A percentile compares a stretch with the other conserved stretches of the same genome.
phyloP scores from a whole-genome alignment of 768 basidiomycete species.

The Tulasnella sp. region DNA sequence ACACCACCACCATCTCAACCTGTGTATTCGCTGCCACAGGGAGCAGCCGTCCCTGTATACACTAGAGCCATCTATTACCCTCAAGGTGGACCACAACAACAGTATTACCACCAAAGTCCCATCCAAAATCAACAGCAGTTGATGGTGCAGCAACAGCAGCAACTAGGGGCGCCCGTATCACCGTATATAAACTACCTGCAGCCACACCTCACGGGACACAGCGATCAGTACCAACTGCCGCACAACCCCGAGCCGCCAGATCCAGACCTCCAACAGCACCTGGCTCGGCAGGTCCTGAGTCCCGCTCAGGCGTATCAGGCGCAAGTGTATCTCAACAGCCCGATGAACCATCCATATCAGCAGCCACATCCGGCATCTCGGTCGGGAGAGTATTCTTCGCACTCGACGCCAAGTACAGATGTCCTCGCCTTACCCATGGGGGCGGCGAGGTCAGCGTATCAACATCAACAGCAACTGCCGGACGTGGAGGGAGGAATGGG shows the following conservation, averaged over 20 bases:
- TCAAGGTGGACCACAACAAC: too few relatives aligned
- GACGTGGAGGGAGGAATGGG: constrained; percentile 1
- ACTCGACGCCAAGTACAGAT: constrained; percentile 1
- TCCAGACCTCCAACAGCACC: constrained; percentile 2
- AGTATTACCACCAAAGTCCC: too few relatives aligned
- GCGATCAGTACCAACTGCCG: not conserved
- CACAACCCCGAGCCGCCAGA: constrained; percentile 5
- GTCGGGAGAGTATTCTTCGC: constrained; percentile 1
- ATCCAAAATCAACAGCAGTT: not conserved
- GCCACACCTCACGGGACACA: not conserved
- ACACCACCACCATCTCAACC: not conserved
- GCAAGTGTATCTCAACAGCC: constrained; percentile 37
- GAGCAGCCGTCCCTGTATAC: constrained; percentile 1
- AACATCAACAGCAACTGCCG: constrained; percentile 7
- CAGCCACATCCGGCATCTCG: constrained; percentile 11
- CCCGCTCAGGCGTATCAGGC: constrained; percentile 76
- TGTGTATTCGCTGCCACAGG: constrained; percentile 3
- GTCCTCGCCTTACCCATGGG: not conserved
- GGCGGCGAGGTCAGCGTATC: not conserved
- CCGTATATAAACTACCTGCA: not conserved
- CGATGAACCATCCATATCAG: constrained; percentile 25
- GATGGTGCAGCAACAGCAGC: not conserved
- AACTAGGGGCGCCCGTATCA: not conserved
- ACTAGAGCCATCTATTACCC: constrained; percentile 8
- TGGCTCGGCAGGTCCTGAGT: constrained; percentile 38